phyloP scores from a whole-genome alignment of 331 rosid genomes.

The Telfairia occidentalis region DNA sequence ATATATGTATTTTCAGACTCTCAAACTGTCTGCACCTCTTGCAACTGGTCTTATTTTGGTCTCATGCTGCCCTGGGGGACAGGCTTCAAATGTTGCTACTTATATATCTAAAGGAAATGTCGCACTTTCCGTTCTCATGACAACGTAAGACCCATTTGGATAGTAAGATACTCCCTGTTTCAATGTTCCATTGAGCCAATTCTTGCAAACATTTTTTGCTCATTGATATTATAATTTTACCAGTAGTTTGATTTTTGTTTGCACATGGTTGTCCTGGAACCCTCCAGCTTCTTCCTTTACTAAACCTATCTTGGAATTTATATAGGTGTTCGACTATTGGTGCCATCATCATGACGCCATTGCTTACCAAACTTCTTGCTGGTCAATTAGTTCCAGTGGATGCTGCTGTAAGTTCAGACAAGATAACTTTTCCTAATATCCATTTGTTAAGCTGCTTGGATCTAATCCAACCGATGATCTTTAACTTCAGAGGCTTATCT shows the following conservation, averaged over 20 bases:
- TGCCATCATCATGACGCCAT: constrained; percentile 89
- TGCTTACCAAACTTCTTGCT: constrained; percentile 89
- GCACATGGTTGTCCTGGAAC: neutral
- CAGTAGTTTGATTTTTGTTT: neutral
- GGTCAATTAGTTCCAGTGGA: constrained; percentile 96
- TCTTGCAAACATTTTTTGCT: neutral
- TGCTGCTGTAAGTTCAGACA: constrained; percentile 63
- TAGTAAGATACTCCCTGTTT: neutral
- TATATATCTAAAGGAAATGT: constrained; percentile 91
- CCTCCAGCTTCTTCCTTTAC: too few relatives aligned
- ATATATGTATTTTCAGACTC: constrained; percentile 37
- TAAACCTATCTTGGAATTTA: constrained; percentile 3
- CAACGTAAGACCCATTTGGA: constrained; percentile 45
- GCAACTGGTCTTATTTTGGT: constrained; percentile 96
- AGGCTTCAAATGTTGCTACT: constrained; percentile 96
- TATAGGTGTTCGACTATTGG: constrained; percentile 84
- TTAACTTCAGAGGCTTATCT: neutral
- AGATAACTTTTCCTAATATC: neutral
- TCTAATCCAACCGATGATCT: neutral
- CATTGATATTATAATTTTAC: neutral
- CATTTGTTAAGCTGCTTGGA: neutral
- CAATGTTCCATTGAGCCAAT: neutral
- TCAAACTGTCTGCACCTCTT: constrained; percentile 90
- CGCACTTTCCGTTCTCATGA: constrained; percentile 93
- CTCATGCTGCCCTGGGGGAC: constrained; percentile 98